These are phyloP conservation scores for Fusarium falciforme DNA, from an alignment of 2,329 filamentous ascomycete species.

Conservation along the genomic window DNA sequence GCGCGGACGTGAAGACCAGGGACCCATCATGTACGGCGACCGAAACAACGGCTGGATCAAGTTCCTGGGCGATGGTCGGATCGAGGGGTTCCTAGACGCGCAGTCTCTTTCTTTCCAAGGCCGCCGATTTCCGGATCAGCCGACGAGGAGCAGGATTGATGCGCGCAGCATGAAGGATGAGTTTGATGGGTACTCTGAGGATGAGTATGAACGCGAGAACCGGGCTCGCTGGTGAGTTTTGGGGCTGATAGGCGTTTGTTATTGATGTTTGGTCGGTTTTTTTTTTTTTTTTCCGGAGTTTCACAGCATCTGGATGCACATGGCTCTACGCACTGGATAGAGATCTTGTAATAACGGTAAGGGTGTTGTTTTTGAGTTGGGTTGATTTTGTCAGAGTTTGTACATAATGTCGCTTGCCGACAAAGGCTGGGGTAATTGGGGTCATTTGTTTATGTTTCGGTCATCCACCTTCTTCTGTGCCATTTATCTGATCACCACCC, in stretches of 20 bases:
- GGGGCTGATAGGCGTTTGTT: background rate
- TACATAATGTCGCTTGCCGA: background rate
- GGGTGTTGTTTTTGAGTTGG: background rate
- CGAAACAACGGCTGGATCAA: conserved; percentile 46
- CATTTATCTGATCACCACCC: background rate
- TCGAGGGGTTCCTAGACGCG: conserved; percentile 48
- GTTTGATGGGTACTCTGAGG: conserved; percentile 47
- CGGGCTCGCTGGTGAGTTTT: conserved; percentile 27
- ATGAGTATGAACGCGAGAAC: conserved; percentile 45
- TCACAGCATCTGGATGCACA: background rate
- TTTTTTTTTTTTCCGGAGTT: background rate
- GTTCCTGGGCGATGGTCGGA: conserved; percentile 52
- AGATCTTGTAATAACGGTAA: background rate
- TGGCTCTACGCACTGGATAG: background rate
- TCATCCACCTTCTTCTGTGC: background rate
- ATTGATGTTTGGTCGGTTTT: background rate
- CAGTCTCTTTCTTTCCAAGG: conserved; percentile 45
- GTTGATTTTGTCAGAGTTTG: background rate
- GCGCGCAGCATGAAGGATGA: conserved; percentile 39
- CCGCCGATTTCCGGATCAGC: conserved; percentile 38
- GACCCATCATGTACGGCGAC: conserved; percentile 43
- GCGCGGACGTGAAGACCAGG: conserved; percentile 50
- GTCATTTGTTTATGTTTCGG: background rate
- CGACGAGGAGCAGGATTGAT: conserved; percentile 46
- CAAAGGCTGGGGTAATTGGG: background rate